These are phyloP conservation scores for Puccinia hordei DNA, from an alignment of 1,284 basidiomycete genomes.

Conservation along the genomic window DNA sequence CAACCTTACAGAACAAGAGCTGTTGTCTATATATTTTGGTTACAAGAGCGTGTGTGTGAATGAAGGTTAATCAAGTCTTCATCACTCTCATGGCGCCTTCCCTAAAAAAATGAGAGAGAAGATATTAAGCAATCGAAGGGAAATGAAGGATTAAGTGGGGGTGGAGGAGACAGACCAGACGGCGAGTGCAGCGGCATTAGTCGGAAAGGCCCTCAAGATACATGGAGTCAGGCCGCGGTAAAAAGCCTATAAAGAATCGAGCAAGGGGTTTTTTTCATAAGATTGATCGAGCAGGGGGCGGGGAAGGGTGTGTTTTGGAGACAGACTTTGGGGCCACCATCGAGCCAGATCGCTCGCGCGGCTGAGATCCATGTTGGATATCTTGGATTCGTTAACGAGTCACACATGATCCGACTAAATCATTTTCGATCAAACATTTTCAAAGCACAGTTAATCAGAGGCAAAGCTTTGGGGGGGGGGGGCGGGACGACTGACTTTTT, in stretches of 20 bases:
- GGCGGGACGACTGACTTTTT: constrained; percentile 72
- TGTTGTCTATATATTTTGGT: too few relatives aligned
- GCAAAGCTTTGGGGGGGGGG: too few relatives aligned
- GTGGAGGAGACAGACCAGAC: constrained; percentile 38
- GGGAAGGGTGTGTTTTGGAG: not conserved
- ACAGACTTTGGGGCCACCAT: constrained; percentile 62
- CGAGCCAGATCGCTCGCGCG: constrained; percentile 64
- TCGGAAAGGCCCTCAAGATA: constrained; percentile 70
- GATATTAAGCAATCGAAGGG: not conserved
- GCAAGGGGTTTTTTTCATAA: too few relatives aligned
- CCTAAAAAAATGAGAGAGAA: not conserved
- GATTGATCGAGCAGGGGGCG: not conserved
- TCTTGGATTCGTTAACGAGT: constrained; percentile 65
- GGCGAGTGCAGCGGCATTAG: constrained; percentile 54
- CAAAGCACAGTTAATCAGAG: too few relatives aligned
- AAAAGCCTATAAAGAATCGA: constrained; percentile 62
- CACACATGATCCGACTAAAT: constrained; percentile 60
- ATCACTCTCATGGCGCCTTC: constrained; percentile 18
- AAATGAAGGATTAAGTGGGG: not conserved
- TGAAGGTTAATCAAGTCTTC: not conserved
- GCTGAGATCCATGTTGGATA: constrained; percentile 64
- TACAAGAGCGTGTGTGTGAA: too few relatives aligned
- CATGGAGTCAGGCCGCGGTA: constrained; percentile 65
- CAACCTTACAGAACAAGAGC: too few relatives aligned
- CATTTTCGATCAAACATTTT: too few relatives aligned